Conservation (phyloP, 805 yeast genomes). For the Saccharomyces paradoxus region DNA sequence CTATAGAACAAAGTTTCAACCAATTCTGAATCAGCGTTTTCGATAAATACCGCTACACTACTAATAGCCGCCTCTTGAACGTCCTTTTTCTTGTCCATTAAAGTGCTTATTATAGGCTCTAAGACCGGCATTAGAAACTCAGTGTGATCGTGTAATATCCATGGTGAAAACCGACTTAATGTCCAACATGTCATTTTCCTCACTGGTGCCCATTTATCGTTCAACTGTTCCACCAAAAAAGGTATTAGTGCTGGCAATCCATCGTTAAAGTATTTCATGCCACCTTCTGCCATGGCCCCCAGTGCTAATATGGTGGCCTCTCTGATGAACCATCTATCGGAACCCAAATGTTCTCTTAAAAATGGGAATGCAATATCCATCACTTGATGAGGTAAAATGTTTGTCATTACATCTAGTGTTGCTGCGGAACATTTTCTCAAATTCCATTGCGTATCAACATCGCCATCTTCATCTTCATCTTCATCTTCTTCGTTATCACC, state of each 20-base stretch:
- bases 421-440: constrained; percentile 92
- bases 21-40: constrained; percentile 55
- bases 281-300: constrained; percentile 92
- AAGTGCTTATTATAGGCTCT: constrained; percentile 64
- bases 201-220: constrained; percentile 72
- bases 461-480: constrained; percentile 66
- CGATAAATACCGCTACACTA: constrained; percentile 77
- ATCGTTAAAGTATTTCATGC: constrained; percentile 58
- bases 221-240: constrained; percentile 69
- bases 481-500: constrained; percentile 55
- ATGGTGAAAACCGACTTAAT: constrained; percentile 68
- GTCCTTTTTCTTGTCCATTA: constrained; percentile 74
- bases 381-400: constrained; percentile 58
- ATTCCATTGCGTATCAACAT: constrained; percentile 73
- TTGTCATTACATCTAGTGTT: constrained; percentile 74
- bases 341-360: constrained; percentile 59
- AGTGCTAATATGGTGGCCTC: constrained; percentile 91
- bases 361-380: constrained; percentile 63
- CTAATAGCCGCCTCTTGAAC: constrained; percentile 95
- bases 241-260: constrained; percentile 79
- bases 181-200: constrained; percentile 97
- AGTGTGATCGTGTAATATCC: constrained; percentile 72
- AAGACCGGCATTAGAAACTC: constrained; percentile 69
- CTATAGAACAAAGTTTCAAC: constrained; percentile 53
- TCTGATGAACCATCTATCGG: constrained; percentile 77